Base-by-base conservation (phyloP, 2,329 filamentous ascomycete genomes). In the Claviceps capensis region DNA sequence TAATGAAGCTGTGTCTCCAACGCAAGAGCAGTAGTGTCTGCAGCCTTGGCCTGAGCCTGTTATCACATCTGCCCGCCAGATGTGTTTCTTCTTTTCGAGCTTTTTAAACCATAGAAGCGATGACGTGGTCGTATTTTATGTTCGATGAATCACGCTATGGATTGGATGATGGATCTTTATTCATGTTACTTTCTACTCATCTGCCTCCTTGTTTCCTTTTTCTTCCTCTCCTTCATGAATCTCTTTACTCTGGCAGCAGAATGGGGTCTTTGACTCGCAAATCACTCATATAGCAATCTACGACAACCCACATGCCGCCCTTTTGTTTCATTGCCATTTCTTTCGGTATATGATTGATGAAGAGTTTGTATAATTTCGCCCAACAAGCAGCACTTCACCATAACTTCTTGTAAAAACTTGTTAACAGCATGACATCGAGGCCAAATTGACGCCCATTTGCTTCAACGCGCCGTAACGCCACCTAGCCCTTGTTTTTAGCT, bases 1-100 rank as follows among this genome's bases (percentile, higher is more conserved):
- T 3, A 51, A 55, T 6, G 55, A 51, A 17, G 48, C 49, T 26
- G 48, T 52, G 13, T 50, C 51, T 16, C 49, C 53, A 16, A 53
- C 44, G 17, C 48, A 53, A 36, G 41, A 41, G 8, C 47, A 48
- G 34, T n/a, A 19, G 8, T 34, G 4, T 16, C 11, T 16, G 5
- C 36, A 36, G 36, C 19, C 6, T 13, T 34, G 30, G 30, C 30
- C 9, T 34, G 11, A 9, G 30, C 30, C 9, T 17, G 19, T 48
- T 17, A 34, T 4, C 16, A 49, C 1, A 11, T 34, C 30, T 34
- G 30, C 4, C 4, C 9, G 30, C 30, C 30, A 34, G 30, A 34
- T 34, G 9, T 17, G 5, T 30, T 45, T 34, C 8, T 5, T 34
- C 4, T 34, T 30, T 46, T 17, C 14, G 13, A 16, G 3, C 2